Conservation (phyloP, 2,329 filamentous ascomycete genomes). For the Colletotrichum sp. region DNA sequence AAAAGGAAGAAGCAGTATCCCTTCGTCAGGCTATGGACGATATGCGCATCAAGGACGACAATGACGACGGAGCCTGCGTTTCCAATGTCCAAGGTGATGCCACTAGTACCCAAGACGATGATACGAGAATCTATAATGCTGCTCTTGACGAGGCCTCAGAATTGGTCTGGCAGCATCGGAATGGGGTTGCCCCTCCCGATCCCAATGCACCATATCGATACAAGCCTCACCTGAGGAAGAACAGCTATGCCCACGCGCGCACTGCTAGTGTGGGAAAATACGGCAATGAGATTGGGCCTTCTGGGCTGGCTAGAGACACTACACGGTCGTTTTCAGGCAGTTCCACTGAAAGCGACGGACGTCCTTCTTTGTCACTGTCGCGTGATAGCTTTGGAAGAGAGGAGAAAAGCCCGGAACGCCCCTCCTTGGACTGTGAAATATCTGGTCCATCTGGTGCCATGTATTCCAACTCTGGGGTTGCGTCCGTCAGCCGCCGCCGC, state of each 20-base stretch:
- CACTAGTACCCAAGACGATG: slow-evolving; percentile 50
- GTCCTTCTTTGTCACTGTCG: slow-evolving; percentile 25
- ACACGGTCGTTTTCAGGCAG: slow-evolving; percentile 56
- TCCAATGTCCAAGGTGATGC: slow-evolving; percentile 23
- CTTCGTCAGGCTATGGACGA: slow-evolving; percentile 76
- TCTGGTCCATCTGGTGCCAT: not conserved
- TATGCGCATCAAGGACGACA: slow-evolving; percentile 61
- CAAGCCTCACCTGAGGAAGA: slow-evolving; percentile 70
- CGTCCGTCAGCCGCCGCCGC: slow-evolving; percentile 52
- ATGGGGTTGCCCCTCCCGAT: slow-evolving; percentile 53
- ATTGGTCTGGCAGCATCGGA: slow-evolving; percentile 77
- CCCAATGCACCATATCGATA: slow-evolving; percentile 72
- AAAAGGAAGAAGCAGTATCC: slow-evolving; percentile 77
- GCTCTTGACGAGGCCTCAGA: slow-evolving; percentile 81
- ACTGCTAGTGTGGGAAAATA: slow-evolving; percentile 62
- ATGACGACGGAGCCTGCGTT: not conserved
- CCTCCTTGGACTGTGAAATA: slow-evolving; percentile 26
- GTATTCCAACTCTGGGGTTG: not conserved
- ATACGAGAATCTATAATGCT: slow-evolving; percentile 66
- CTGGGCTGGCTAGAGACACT: slow-evolving; percentile 49
- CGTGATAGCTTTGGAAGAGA: slow-evolving; percentile 1
- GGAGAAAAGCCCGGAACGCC: slow-evolving; percentile 1
- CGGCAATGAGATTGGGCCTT: slow-evolving; percentile 50
- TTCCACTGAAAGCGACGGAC: slow-evolving; percentile 53
- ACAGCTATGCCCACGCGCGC: slow-evolving; percentile 73